phyloP scores from a whole-genome alignment of 2,329 filamentous ascomycete species.

The Trichoderma asperellum region DNA sequence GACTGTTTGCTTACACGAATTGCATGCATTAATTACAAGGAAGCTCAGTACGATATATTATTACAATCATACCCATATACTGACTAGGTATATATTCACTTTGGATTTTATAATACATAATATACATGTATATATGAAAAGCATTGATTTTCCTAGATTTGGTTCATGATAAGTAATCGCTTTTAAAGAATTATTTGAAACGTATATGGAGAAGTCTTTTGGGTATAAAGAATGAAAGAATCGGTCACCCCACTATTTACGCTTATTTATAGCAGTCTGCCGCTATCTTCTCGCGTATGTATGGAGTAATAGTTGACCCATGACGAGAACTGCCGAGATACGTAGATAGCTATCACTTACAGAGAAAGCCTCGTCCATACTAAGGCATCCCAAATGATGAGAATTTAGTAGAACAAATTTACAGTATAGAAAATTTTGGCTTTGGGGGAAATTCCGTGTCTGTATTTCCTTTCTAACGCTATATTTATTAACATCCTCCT shows the following conservation, averaged over 20 bases:
- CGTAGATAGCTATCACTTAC: not conserved
- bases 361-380: not conserved
- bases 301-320: not conserved
- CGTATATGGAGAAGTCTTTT: no score
- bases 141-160: no score
- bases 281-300: conserved; percentile 4
- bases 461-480: conserved; percentile 18
- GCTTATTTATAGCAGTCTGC: conserved; percentile 2
- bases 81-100: no score
- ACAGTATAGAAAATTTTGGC: not conserved
- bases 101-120: no score
- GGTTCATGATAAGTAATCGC: no score
- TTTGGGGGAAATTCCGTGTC: conserved; percentile 14
- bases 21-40: no score
- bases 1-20: no score
- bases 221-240: not conserved
- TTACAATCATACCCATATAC: no score
- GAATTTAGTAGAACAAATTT: not conserved
- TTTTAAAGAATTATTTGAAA: no score
- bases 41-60: no score
- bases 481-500: not conserved
- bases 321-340: not conserved
- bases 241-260: conserved; percentile 14
- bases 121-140: no score
- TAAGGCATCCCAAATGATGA: not conserved